Percentiles rank a stretch among this genome's conserved stretches.
These are phyloP conservation scores for Capsella rubella DNA, from an alignment of 441 rosid species.

Conservation along the genomic window DNA sequence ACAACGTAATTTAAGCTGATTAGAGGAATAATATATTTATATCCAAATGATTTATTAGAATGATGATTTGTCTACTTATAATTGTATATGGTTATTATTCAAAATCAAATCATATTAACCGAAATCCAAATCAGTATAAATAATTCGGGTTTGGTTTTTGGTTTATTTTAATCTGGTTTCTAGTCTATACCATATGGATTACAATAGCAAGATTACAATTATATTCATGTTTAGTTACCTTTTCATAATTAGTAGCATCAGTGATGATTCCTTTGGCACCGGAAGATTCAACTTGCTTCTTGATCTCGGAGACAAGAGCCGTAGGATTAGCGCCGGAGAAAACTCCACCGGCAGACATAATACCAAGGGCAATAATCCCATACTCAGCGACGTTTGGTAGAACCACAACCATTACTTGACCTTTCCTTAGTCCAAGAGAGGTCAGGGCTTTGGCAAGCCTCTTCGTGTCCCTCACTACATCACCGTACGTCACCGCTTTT, in stretches of 20 bases:
- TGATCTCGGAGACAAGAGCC: slow-evolving; percentile 70
- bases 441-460: slow-evolving; percentile 81
- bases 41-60: neutral
- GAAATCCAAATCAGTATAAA: neutral
- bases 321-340: slow-evolving; percentile 93
- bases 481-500: slow-evolving; percentile 65
- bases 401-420: slow-evolving; percentile 73
- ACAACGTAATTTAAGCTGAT: neutral
- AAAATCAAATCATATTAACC: neutral
- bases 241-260: slow-evolving; percentile 61
- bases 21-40: neutral
- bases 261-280: slow-evolving; percentile 82
- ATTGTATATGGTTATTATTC: neutral
- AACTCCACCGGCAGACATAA: slow-evolving; percentile 90
- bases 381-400: slow-evolving; percentile 89
- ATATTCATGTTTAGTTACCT: slow-evolving; percentile 50
- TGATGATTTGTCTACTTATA: neutral
- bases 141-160: neutral
- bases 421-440: slow-evolving; percentile 83
- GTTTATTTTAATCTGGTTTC: neutral
- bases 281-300: slow-evolving; percentile 81
- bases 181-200: neutral
- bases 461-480: slow-evolving; percentile 67
- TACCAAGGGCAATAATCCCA: slow-evolving; percentile 76
- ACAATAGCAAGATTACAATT: no score